Evolutionary conservation across 169 alveolate genomes (phyloP), one percentile per base, ranked within the genome.

Genomic region (Plasmodium vivax): DNA sequence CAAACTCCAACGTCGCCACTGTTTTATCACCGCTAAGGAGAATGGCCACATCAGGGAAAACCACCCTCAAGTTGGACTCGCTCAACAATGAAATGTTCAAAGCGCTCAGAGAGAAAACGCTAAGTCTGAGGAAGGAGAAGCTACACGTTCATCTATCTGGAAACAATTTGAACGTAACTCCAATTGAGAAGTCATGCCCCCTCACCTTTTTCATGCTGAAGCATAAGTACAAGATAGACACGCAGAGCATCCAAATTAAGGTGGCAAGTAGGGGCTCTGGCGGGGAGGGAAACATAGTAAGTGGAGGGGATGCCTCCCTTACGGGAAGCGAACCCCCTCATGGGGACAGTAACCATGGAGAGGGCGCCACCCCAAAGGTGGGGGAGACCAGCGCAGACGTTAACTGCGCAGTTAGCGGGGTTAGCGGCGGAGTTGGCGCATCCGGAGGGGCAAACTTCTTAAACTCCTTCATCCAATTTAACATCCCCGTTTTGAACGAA

Each of bases 401-500:
- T 23, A 14, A 8, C 14, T 0, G 43, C 2, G 3, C n/a, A 16
- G 73, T 14, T 8, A 56, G n/a, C 8, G 47, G 12, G 8, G 73
- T 14, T 8, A 56, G n/a, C 8, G 47, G 12, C 36, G 80, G 41
- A 5, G 7, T 3, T 81, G 27, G 19, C 9, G 87, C 41, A 43
- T 7, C 14, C 27, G 68, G 62, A 23, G 68, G 56, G 7, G 45
- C 71, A 16, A 43, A 87, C 32, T 87, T 87, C 71, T 23, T 74
- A 0, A 71, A 87, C 27, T 87, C 93, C 2, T 87, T 87, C 82
- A 74, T 87, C 38, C 93, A 87, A 56, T 87, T 87, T 27, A 77
- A 87, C 19, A 77, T 87, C 12, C 93, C 93, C 14, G 85, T 87
- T 30, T 56, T 87, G 82, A 87, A 56, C n/a, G 87, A 87, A 75